Evolutionary conservation across 345 rosid species (phyloP).

Genomic region (Ricinus communis): DNA sequence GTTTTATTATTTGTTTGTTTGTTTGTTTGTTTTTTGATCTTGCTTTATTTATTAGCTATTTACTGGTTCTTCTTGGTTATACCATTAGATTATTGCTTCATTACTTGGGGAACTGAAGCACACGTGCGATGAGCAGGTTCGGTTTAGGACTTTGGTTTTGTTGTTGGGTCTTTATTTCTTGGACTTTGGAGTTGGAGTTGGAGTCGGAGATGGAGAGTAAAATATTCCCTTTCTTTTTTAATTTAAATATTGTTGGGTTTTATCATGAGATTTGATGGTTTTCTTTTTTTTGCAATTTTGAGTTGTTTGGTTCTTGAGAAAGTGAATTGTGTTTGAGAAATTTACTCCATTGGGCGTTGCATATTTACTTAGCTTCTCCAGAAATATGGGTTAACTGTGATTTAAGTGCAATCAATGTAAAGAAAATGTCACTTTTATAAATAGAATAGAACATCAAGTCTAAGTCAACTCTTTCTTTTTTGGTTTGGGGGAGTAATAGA

Average conservation of each 20-base stretch:
- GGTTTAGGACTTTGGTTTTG: not conserved
- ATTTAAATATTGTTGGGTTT: not conserved
- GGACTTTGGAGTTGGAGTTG: not conserved
- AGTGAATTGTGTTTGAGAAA: too few relatives aligned
- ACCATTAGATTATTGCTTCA: not conserved
- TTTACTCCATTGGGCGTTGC: too few relatives aligned
- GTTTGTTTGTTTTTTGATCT: not conserved
- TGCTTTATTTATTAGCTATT: not conserved
- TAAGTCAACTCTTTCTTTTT: too few relatives aligned
- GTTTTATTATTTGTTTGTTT: not conserved
- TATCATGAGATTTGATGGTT: not conserved
- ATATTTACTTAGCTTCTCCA: too few relatives aligned
- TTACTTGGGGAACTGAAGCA: conserved; percentile 8
- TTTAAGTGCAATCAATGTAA: too few relatives aligned
- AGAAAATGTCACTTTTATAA: too few relatives aligned
- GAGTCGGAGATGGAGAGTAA: too few relatives aligned
- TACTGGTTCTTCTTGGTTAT: not conserved
- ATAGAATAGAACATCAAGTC: too few relatives aligned
- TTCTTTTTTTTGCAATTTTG: not conserved
- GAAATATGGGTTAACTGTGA: too few relatives aligned
- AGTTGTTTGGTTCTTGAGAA: too few relatives aligned
- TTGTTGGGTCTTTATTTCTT: not conserved
- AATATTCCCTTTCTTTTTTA: not conserved
- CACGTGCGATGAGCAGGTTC: conserved; percentile 14
- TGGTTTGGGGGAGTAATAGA: too few relatives aligned